Evolutionary conservation across 306 rosid genomes (phyloP).

Genomic region (Medicago lupulina): DNA sequence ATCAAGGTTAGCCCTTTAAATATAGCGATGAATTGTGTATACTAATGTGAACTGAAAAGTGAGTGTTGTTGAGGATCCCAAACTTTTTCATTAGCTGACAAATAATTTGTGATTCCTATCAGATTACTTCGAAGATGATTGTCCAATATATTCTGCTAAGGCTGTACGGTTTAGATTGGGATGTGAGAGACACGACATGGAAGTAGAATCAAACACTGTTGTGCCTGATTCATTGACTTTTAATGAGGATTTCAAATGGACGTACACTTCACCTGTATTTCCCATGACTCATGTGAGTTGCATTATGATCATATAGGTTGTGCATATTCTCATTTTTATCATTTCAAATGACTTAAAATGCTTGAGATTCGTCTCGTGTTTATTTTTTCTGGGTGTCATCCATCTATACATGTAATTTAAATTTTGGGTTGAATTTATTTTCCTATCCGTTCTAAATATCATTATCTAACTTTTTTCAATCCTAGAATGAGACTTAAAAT

Average conservation of each 20-base stretch:
- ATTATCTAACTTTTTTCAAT: constrained; percentile 14
- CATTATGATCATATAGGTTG: not conserved
- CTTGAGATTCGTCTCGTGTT: constrained; percentile 9
- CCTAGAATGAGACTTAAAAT: not conserved
- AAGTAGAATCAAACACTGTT: not conserved
- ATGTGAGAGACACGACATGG: constrained; percentile 32
- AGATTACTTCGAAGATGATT: constrained; percentile 66
- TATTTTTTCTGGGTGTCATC: not conserved
- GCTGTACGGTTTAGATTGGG: constrained; percentile 72
- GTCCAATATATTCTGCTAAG: constrained; percentile 64
- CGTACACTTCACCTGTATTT: constrained; percentile 70
- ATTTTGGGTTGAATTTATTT: constrained; percentile 10
- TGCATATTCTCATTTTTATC: constrained; percentile 22
- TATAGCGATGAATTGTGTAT: not conserved
- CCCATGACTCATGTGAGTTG: constrained; percentile 68
- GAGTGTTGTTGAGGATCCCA: constrained; percentile 15
- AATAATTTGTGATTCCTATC: constrained; percentile 43
- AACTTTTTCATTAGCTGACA: constrained; percentile 40
- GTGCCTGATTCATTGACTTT: not conserved
- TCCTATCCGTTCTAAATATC: not conserved
- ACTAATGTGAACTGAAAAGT: constrained; percentile 31
- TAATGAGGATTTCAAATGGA: constrained; percentile 49
- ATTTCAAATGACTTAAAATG: not conserved
- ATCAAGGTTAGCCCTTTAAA: constrained; percentile 58
- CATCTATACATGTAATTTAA: not conserved